Evolutionary conservation across 345 rosid species (phyloP).

Genomic region (Gossypium raimondii): DNA sequence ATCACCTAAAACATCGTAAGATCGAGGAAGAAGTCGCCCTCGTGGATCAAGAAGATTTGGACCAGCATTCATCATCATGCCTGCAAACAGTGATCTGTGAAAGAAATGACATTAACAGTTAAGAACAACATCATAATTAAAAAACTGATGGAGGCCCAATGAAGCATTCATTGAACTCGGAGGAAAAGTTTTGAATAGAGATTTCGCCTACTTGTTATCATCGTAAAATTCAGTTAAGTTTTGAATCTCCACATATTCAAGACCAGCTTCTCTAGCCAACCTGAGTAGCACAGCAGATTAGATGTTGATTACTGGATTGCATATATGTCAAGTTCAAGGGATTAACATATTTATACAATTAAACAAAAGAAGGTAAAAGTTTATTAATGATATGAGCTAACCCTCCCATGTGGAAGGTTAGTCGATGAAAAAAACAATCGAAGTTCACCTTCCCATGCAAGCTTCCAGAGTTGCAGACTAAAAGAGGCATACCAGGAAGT

Average conservation of each 20-base stretch:
- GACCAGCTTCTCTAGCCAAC: conserved; percentile 95
- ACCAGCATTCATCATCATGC: conserved; percentile 67
- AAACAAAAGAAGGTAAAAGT: neutral
- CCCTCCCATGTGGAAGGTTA: neutral
- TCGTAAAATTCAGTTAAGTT: conserved; percentile 87
- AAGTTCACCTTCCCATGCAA: neutral
- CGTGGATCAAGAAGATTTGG: conserved; percentile 74
- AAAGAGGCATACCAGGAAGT: neutral
- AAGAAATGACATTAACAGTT: conserved; percentile 16
- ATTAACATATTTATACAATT: neutral
- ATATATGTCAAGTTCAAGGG: neutral
- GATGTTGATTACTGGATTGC: neutral
- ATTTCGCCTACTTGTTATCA: conserved; percentile 61
- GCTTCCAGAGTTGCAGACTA: neutral
- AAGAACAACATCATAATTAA: conserved; percentile 9
- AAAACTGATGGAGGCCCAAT: neutral
- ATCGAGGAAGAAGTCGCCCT: conserved; percentile 89
- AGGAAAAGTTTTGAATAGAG: neutral
- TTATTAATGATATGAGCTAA: conserved; percentile 3
- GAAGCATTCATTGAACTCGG: neutral
- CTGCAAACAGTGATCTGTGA: conserved; percentile 63
- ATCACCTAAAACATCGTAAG: conserved; percentile 73
- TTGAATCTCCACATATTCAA: conserved; percentile 94
- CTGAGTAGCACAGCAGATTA: conserved; percentile 34
- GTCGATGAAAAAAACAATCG: neutral